Evolutionary conservation across 208 protist genomes (phyloP).

Genomic region (Wallacemonas sp.): DNA sequence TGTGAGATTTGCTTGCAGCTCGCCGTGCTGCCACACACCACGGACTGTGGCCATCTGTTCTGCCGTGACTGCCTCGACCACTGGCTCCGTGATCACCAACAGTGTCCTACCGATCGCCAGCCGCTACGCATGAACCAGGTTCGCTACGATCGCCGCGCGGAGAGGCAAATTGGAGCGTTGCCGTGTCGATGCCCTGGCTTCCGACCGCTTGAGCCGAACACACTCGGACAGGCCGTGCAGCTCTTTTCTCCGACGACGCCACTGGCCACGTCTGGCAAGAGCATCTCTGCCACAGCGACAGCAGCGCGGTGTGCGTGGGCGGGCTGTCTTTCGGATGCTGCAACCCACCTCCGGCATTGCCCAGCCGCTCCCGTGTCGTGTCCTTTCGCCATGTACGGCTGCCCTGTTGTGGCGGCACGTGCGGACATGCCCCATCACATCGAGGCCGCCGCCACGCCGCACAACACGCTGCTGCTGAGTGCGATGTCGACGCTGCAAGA

Average conservation of each 20-base stretch:
- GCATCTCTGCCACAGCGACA: not conserved
- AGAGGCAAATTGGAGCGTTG: conserved; percentile 24
- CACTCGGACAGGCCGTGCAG: not conserved
- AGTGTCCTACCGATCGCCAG: conserved; percentile 31
- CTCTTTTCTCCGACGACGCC: not conserved
- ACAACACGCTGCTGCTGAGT: conserved; percentile 26
- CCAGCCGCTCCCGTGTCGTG: conserved; percentile 26
- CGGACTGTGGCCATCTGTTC: conserved; percentile 37
- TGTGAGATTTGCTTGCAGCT: conserved; percentile 28
- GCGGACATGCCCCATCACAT: conserved; percentile 24
- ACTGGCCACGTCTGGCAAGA: not conserved
- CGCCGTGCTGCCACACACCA: conserved; percentile 18
- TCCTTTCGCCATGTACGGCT: conserved; percentile 39
- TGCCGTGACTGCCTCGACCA: conserved; percentile 23
- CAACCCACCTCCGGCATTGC: conserved; percentile 21
- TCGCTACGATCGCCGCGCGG: conserved; percentile 28
- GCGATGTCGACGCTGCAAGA: conserved; percentile 19
- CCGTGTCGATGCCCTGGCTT: conserved; percentile 18
- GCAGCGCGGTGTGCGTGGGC: conserved; percentile 28
- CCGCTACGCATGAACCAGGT: conserved; percentile 15
- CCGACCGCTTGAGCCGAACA: not conserved
- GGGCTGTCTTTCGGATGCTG: conserved; percentile 26
- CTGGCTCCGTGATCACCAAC: conserved; percentile 17
- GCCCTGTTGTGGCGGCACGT: conserved; percentile 19
- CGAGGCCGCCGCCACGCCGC: conserved; percentile 1